Evolutionary conservation across 331 rosid species (phyloP).

Genomic region (Prunus yedoensis): DNA sequence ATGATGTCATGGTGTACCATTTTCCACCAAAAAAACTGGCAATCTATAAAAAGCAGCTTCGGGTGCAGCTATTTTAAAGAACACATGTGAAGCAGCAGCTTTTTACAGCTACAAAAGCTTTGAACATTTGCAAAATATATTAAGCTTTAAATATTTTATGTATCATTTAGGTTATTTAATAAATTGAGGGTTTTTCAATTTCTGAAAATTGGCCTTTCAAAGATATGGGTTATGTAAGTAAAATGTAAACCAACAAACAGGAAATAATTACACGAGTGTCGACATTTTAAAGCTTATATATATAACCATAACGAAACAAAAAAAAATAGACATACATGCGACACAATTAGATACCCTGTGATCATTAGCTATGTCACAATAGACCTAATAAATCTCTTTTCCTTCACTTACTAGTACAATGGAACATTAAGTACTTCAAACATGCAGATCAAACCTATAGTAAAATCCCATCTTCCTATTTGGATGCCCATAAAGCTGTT

Average conservation of each 20-base stretch:
- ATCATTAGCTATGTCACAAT: not conserved
- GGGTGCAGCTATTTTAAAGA: not conserved
- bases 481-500: not conserved
- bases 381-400: not conserved
- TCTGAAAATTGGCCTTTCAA: not conserved
- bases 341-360: not conserved
- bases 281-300: not conserved
- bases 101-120: not conserved
- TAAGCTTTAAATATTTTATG: too few species aligned
- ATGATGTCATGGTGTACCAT: not conserved
- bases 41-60: not conserved
- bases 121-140: not conserved
- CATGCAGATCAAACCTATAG: not conserved
- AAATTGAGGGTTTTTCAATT: not conserved
- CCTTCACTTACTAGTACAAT: not conserved
- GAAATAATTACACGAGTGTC: not conserved
- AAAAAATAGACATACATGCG: not conserved
- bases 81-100: not conserved
- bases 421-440: not conserved
- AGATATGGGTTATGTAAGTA: not conserved
- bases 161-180: not conserved
- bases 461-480: constrained; percentile 11
- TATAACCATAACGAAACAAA: too few species aligned
- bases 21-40: not conserved
- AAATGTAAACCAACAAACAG: not conserved